These are phyloP conservation scores for Chimonanthus praecox DNA, from an alignment of 164 flowering plant genomes.

Conservation along the genomic window DNA sequence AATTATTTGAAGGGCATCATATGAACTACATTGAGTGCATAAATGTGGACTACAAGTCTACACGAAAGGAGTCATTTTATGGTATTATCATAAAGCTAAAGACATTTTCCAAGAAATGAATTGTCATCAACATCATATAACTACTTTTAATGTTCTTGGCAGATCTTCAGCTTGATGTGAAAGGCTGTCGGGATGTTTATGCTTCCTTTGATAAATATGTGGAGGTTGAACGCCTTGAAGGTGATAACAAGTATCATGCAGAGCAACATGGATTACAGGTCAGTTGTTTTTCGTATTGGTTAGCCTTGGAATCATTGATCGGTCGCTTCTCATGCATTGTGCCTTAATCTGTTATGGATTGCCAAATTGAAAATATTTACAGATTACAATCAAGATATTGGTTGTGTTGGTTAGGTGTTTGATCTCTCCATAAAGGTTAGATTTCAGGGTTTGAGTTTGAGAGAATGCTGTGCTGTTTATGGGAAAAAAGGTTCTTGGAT, in stretches of 20 bases:
- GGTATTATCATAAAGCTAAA: conserved; percentile 36
- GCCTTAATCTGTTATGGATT: not conserved
- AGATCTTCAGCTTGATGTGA: conserved; percentile 97
- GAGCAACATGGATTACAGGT: conserved; percentile 94
- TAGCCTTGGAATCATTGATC: too few species aligned
- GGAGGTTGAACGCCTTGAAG: conserved; percentile 90
- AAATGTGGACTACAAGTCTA: conserved; percentile 91
- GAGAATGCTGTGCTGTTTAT: too few species aligned
- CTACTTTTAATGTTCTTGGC: conserved; percentile 12
- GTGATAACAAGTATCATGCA: conserved; percentile 93
- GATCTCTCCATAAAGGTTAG: too few species aligned
- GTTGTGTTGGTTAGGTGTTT: too few species aligned
- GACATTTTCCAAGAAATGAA: not conserved
- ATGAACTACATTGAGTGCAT: conserved; percentile 96
- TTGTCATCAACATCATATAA: conserved; percentile 1
- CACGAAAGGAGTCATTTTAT: conserved; percentile 93
- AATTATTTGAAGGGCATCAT: conserved; percentile 91
- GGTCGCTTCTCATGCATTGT: not conserved
- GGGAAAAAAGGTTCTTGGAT: too few species aligned
- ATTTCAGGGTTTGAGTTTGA: too few species aligned
- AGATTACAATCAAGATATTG: not conserved
- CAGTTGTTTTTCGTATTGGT: not conserved
- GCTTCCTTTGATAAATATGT: conserved; percentile 96
- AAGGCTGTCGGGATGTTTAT: conserved; percentile 92
- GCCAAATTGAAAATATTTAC: not conserved